Evolutionary conservation across 2,329 filamentous ascomycete genomes (phyloP).

Genomic region (Amphichorda felina): DNA sequence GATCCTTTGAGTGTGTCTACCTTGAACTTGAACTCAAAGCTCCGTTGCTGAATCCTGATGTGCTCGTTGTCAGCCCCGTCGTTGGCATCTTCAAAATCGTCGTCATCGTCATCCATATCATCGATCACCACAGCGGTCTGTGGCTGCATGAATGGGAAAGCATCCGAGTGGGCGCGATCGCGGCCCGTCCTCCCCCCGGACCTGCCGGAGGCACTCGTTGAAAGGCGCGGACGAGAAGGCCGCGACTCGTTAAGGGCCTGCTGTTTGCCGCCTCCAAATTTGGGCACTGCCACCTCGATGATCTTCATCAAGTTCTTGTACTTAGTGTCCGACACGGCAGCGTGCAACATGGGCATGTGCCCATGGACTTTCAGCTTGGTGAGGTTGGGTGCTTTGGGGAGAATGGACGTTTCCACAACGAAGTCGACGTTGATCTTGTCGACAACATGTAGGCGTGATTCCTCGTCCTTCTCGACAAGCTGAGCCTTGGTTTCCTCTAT

Average conservation of each 20-base stretch:
- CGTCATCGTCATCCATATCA: conserved; percentile 56
- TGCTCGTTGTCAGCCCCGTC: conserved; percentile 43
- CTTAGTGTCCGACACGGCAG: conserved; percentile 83
- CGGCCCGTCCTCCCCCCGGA: conserved; percentile 30
- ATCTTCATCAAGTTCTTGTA: conserved; percentile 96
- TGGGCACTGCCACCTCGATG: conserved; percentile 89
- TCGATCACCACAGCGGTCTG: conserved; percentile 71
- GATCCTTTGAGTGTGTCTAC: conserved; percentile 92
- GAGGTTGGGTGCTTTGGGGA: conserved; percentile 90
- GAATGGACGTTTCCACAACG: conserved; percentile 86
- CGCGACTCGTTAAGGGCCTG: conserved; percentile 11
- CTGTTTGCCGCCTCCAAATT: conserved; percentile 40
- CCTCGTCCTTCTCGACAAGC: conserved; percentile 54
- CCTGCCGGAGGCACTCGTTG: conserved; percentile 32
- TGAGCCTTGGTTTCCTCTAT: conserved; percentile 83
- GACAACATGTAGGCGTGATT: conserved; percentile 73
- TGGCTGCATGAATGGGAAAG: conserved; percentile 61
- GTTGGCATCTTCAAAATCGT: conserved; percentile 57
- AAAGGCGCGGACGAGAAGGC: conserved; percentile 27
- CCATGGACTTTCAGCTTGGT: conserved; percentile 88
- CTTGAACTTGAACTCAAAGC: conserved; percentile 93
- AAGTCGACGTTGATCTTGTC: conserved; percentile 98
- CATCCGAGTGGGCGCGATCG: conserved; percentile 52
- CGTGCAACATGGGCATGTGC: conserved; percentile 83
- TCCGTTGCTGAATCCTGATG: conserved; percentile 71